Evolutionary conservation across 768 basidiomycete genomes (phyloP).

Genomic region (Pulveroboletus sp.): DNA sequence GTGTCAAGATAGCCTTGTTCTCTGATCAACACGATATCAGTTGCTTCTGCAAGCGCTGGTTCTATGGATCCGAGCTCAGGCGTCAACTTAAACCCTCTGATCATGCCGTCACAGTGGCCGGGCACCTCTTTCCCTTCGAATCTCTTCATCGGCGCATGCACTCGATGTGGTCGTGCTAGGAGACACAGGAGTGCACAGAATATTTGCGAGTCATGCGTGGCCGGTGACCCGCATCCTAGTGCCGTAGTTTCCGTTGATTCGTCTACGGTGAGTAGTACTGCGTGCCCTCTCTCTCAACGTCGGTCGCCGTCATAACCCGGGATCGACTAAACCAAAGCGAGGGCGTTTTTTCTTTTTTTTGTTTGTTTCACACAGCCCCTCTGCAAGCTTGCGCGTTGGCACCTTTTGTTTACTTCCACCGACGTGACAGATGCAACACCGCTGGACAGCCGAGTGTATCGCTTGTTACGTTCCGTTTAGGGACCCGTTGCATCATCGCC

Average conservation of each 20-base stretch:
- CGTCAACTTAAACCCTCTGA: neutral
- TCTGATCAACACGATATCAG: neutral
- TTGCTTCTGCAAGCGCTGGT: neutral
- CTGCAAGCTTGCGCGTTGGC: neutral
- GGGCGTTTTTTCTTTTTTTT: neutral
- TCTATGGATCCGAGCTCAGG: neutral
- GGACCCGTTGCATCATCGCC: neutral
- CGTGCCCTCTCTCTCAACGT: neutral
- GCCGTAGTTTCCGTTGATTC: neutral
- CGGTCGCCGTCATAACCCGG: neutral
- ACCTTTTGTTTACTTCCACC: neutral
- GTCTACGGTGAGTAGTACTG: neutral
- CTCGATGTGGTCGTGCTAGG: neutral
- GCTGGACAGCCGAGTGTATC: neutral
- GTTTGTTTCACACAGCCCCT: neutral
- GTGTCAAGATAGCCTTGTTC: neutral
- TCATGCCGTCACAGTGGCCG: neutral
- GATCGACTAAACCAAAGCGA: neutral
- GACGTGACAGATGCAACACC: neutral
- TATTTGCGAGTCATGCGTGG: neutral
- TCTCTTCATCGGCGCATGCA: neutral
- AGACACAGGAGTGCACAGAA: neutral
- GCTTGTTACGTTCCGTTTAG: constrained; percentile 7
- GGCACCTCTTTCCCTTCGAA: neutral
- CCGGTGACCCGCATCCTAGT: neutral